phyloP scores from a whole-genome alignment of 129 eudicot genomes.

The Tanacetum coccineum region DNA sequence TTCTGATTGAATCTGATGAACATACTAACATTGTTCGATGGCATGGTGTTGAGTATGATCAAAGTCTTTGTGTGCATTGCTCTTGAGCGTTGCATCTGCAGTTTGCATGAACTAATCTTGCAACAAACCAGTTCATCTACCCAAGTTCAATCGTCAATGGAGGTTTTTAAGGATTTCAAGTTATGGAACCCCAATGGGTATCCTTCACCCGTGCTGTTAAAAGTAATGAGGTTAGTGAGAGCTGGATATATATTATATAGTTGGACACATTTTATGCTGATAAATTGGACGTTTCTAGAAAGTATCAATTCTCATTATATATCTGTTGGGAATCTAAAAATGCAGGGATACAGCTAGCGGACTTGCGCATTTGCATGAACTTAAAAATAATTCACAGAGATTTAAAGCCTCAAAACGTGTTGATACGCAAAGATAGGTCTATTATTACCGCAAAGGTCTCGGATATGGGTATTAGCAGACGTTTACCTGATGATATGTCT shows the following conservation, averaged over 20 bases:
- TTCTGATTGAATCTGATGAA: conserved; percentile 81
- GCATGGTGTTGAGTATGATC: conserved; percentile 83
- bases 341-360: conserved; percentile 75
- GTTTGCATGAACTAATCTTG: conserved; percentile 59
- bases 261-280: conserved; percentile 1
- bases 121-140: conserved; percentile 26
- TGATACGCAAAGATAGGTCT: conserved; percentile 59
- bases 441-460: conserved; percentile 72
- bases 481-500: conserved; percentile 53
- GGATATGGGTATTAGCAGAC: conserved; percentile 97
- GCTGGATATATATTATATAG: not conserved
- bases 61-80: conserved; percentile 75
- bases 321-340: conserved; percentile 12
- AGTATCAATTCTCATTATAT: conserved; percentile 3
- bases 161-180: conserved; percentile 32
- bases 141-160: conserved; percentile 22
- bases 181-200: conserved; percentile 74
- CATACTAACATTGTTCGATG: conserved; percentile 85
- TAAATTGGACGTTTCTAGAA: not conserved
- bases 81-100: conserved; percentile 74
- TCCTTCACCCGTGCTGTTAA: conserved; percentile 67
- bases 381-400: conserved; percentile 86
- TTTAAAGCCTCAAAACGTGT: conserved; percentile 83
- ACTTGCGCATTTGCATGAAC: conserved; percentile 81
- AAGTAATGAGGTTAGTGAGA: conserved; percentile 67